Base-by-base conservation (phyloP, 1,284 basidiomycete species). In the Trichosporon sp. region DNA sequence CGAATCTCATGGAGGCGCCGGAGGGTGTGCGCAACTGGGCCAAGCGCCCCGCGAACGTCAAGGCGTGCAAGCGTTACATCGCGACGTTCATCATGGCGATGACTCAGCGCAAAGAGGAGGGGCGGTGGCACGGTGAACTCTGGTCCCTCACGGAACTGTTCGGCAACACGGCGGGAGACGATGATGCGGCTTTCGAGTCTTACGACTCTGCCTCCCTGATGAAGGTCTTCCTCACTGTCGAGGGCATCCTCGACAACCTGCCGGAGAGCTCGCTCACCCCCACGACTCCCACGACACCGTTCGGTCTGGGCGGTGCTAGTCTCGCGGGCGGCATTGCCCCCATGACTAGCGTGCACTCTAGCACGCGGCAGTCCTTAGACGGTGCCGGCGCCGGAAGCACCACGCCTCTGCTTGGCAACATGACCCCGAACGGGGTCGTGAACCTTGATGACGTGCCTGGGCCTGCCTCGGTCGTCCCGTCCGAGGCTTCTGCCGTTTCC, bases 191-290 rank as follows among this genome's bases (percentile, higher is more conserved):
- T 23, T 68, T 69, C 15, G 80, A 80, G 65, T 71, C 71, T 18
- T 81, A 80, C 73, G 80, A 82, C 70, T 79, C 80, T 64, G 79
- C 76, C 7, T 95, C 95, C 12, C 87, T 98, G 73, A 95, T 98
- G 77, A 96, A 95, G 89, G 95, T 95, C 68, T 75, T 99, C 68
- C 90, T 92, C 79, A 95, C 92, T n/a, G 92, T 98, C 70, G 91
- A 92, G 64, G 88, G 89, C 74, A 89, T 99, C 71, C 89, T 98
- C 67, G 88, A 94, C 77, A 86, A 89, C 68, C 86, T 98, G 31
- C 92, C 94, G 1, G 84, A 87, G 65, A 87, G 91, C 71, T 84
- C 75, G 89, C 92, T 77, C 77, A 77, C 74, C 84, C 87, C 80
- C 1, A 76, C 82, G 1, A 70, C 72, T 8, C 72, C 72, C 12